Percentiles rank a stretch among this genome's conserved stretches.
phyloP scores from a whole-genome alignment of 805 yeast genomes.

The Spathaspora passalidarum region DNA sequence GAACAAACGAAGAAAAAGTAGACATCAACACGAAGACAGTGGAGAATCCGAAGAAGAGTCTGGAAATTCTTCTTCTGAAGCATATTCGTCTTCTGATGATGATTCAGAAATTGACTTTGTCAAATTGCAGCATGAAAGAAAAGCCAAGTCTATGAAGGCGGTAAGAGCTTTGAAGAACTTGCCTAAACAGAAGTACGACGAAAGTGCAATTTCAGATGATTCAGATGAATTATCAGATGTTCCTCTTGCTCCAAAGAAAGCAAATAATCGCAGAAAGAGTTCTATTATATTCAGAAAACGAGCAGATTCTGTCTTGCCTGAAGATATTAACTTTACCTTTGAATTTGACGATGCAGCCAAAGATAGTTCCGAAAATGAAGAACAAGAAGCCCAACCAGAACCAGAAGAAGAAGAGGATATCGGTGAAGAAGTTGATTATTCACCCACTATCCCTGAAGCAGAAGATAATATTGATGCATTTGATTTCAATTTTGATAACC shows the following conservation, averaged over 20 bases:
- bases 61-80: slow-evolving; percentile 46
- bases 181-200: slow-evolving; percentile 9
- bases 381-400: slow-evolving; percentile 15
- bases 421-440: slow-evolving; percentile 13
- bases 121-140: slow-evolving; percentile 64
- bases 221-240: slow-evolving; percentile 3
- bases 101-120: slow-evolving; percentile 74
- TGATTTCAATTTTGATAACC: slow-evolving; percentile 29
- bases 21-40: slow-evolving; percentile 5
- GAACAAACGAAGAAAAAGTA: slow-evolving; percentile 9
- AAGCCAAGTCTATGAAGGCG: slow-evolving; percentile 54
- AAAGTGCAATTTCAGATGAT: slow-evolving; percentile 1
- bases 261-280: slow-evolving; percentile 6
- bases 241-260: neutral
- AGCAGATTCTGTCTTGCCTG: slow-evolving; percentile 40
- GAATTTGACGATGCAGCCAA: slow-evolving; percentile 33
- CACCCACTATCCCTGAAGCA: slow-evolving; percentile 4
- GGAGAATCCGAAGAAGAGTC: slow-evolving; percentile 20
- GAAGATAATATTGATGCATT: slow-evolving; percentile 10
- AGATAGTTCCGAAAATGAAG: neutral
- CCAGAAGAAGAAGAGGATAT: slow-evolving; percentile 16
- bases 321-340: slow-evolving; percentile 39
- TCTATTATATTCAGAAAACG: slow-evolving; percentile 30
- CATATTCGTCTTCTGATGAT: slow-evolving; percentile 35
- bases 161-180: slow-evolving; percentile 29